Evolutionary conservation across 805 yeast genomes (phyloP).

Genomic region (Starmerella ratchasimensis): DNA sequence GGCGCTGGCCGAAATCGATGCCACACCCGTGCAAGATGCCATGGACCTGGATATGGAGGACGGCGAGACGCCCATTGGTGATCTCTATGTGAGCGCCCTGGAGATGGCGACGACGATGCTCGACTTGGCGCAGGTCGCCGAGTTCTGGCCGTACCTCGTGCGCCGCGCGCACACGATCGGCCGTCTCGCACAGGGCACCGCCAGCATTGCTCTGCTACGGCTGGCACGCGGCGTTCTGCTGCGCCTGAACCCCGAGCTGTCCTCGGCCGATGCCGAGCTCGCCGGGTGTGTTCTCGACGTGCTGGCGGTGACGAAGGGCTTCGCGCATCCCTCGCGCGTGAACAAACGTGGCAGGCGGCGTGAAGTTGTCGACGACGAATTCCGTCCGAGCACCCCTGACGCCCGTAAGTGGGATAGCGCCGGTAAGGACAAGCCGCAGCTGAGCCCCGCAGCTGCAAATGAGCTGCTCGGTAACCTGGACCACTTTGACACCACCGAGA

Average conservation of each 20-base stretch:
- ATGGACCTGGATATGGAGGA: too few relatives aligned
- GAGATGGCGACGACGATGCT: slow-evolving; percentile 5
- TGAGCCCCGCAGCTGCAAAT: too few relatives aligned
- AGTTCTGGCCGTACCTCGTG: slow-evolving; percentile 7
- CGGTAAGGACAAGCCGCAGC: too few relatives aligned
- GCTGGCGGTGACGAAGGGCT: slow-evolving; percentile 11
- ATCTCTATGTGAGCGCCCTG: not conserved
- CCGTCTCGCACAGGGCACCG: slow-evolving; percentile 4
- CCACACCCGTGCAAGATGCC: too few relatives aligned
- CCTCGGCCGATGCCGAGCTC: slow-evolving; percentile 3
- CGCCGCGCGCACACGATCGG: not conserved
- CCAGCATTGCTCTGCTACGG: slow-evolving; percentile 11
- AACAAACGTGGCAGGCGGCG: slow-evolving; percentile 11
- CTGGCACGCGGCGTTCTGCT: slow-evolving; percentile 2
- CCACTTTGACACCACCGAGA: not conserved
- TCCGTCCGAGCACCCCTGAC: too few relatives aligned
- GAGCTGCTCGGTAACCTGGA: not conserved
- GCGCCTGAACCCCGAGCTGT: slow-evolving; percentile 1
- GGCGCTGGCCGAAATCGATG: not conserved
- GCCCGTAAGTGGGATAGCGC: too few relatives aligned
- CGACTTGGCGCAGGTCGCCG: not conserved
- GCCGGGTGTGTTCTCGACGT: slow-evolving; percentile 7
- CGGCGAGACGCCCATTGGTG: not conserved
- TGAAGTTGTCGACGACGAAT: not conserved
- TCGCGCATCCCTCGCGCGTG: slow-evolving; percentile 14